These are phyloP conservation scores for Rhodotorula glutinis DNA, from an alignment of 1,284 basidiomycete species.

Conservation along the genomic window DNA sequence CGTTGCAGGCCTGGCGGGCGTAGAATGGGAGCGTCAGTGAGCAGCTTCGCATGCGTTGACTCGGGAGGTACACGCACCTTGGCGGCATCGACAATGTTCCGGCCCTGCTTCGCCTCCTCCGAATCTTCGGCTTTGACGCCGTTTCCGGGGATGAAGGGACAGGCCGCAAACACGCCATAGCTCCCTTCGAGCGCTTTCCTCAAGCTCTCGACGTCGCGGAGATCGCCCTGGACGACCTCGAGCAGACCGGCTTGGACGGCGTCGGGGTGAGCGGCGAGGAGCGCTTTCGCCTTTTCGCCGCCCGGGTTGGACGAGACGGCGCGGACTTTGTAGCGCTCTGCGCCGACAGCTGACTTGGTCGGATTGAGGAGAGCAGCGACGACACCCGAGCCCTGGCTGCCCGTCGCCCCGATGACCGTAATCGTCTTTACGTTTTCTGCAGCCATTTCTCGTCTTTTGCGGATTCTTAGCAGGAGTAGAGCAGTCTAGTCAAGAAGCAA, in stretches of 20 bases:
- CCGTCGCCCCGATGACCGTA: conserved; percentile 18
- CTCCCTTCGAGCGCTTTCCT: conserved; percentile 9
- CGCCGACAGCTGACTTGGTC: background rate
- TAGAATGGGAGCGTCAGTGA: too few species aligned
- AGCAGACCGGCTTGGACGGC: background rate
- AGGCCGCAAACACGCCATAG: conserved; percentile 9
- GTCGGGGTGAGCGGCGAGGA: background rate
- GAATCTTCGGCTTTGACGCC: background rate
- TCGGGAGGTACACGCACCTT: conserved; percentile 10
- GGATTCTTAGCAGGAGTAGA: too few species aligned
- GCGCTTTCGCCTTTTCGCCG: conserved; percentile 6
- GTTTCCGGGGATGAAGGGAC: background rate
- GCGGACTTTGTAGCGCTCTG: conserved; percentile 9
- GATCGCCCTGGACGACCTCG: conserved; percentile 11
- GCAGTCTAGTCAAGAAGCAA: too few species aligned
- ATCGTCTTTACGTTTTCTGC: background rate
- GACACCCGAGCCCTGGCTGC: conserved; percentile 21
- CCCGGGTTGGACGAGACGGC: conserved; percentile 16
- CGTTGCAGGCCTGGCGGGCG: conserved; percentile 10
- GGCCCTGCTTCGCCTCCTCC: conserved; percentile 14
- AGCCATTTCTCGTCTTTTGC: background rate
- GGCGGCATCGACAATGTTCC: conserved; percentile 17
- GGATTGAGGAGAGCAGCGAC: conserved; percentile 15
- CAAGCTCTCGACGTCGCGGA: conserved; percentile 14
- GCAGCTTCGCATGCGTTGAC: too few species aligned